Conservation (phyloP, 164 flowering plant genomes). For the Vitis cinerea region DNA sequence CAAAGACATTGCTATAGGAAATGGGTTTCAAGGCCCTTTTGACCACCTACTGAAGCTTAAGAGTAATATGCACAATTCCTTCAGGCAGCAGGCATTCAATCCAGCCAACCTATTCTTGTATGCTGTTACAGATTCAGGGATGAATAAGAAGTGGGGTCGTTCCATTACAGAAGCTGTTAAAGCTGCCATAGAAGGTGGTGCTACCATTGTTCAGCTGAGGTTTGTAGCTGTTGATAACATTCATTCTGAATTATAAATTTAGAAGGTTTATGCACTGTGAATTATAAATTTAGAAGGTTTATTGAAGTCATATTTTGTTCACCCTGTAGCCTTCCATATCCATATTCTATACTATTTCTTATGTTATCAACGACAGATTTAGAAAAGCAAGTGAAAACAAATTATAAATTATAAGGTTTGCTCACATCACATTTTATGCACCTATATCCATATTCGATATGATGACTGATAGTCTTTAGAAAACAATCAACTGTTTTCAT, state of each 20-base stretch:
- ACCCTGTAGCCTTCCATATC: too few species aligned
- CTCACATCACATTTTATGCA: too few species aligned
- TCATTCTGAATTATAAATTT: neutral
- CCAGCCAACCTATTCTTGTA: slow-evolving; percentile 70
- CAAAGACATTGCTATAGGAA: slow-evolving; percentile 77
- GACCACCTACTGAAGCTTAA: slow-evolving; percentile 75
- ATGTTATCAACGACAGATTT: too few species aligned
- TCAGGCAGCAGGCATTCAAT: slow-evolving; percentile 33
- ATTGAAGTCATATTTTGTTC: too few species aligned
- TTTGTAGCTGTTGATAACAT: slow-evolving; percentile 25
- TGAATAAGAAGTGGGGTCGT: slow-evolving; percentile 85
- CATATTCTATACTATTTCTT: too few species aligned
- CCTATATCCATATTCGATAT: too few species aligned
- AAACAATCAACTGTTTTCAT: too few species aligned
- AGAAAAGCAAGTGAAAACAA: too few species aligned
- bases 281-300: too few species aligned
- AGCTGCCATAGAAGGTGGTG: slow-evolving; percentile 94
- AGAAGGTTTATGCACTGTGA: too few species aligned
- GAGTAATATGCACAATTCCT: slow-evolving; percentile 14
- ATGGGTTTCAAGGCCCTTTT: slow-evolving; percentile 88
- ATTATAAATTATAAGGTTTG: too few species aligned
- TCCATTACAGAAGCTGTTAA: slow-evolving; percentile 80
- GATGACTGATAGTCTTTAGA: too few species aligned
- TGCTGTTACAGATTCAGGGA: slow-evolving; percentile 86
- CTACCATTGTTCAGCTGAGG: slow-evolving; percentile 91